phyloP scores from a whole-genome alignment of 1,284 basidiomycete genomes.

The Butyriboletus appendiculatus region DNA sequence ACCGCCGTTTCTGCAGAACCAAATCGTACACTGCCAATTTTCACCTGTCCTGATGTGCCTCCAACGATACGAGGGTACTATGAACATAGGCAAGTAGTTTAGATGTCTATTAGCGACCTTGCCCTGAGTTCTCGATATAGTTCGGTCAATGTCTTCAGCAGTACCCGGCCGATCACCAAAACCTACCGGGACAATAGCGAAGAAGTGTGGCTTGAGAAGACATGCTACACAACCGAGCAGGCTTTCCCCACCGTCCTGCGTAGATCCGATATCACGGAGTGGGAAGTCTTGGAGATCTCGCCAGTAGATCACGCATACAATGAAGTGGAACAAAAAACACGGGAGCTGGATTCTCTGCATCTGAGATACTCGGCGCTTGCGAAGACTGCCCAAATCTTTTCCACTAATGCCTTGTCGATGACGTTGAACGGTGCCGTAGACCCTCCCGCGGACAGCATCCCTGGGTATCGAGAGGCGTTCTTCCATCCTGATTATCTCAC shows the following conservation, averaged over 20 bases:
- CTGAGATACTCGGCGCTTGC: conserved; percentile 75
- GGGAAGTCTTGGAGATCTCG: conserved; percentile 78
- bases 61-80: conserved; percentile 83
- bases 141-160: conserved; percentile 81
- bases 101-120: background rate
- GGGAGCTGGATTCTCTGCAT: conserved; percentile 72
- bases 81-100: conserved; percentile 67
- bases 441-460: conserved; percentile 74
- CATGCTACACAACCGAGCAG: conserved; percentile 84
- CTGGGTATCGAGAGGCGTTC: conserved; percentile 79
- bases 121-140: conserved; percentile 40
- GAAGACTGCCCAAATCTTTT: conserved; percentile 70
- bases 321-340: conserved; percentile 78
- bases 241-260: conserved; percentile 91
- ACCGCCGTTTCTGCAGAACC: conserved; percentile 87
- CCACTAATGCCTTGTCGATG: conserved; percentile 88
- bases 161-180: conserved; percentile 68
- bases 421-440: conserved; percentile 88
- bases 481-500: conserved; percentile 70
- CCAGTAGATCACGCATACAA: conserved; percentile 85
- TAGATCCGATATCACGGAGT: conserved; percentile 85
- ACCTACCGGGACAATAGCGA: conserved; percentile 60
- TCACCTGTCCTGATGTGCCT: conserved; percentile 85
- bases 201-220: conserved; percentile 89
- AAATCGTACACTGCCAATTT: conserved; percentile 75